A percentile compares a stretch with the other conserved stretches of the same genome.
These are phyloP conservation scores for Xylariaceae sp. DNA, from an alignment of 2,329 filamentous ascomycete species.

Conservation along the genomic window DNA sequence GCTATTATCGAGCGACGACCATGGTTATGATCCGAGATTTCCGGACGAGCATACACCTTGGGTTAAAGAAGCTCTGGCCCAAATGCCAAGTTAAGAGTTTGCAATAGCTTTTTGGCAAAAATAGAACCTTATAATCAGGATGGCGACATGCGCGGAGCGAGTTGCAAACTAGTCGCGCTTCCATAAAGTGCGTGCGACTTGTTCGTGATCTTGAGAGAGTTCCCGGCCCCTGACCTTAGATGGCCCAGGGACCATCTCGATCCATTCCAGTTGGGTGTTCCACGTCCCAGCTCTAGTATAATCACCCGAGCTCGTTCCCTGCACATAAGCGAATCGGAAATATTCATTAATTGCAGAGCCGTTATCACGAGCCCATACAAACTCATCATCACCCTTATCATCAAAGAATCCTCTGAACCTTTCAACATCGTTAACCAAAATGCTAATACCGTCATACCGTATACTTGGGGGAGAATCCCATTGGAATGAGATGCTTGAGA, in stretches of 20 bases:
- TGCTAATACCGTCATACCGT: constrained; percentile 75
- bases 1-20: no score
- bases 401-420: constrained; percentile 75
- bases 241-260: constrained; percentile 68
- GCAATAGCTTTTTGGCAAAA: background rate
- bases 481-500: constrained; percentile 70
- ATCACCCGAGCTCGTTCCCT: constrained; percentile 68
- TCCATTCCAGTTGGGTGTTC: constrained; percentile 70
- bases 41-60: no score
- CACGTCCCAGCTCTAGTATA: constrained; percentile 80
- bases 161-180: background rate
- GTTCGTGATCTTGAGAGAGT: constrained; percentile 24
- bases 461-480: constrained; percentile 57
- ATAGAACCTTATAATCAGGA: background rate
- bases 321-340: constrained; percentile 78
- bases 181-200: constrained; percentile 16
- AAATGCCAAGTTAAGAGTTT: no score
- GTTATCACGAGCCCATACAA: constrained; percentile 65
- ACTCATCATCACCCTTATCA: constrained; percentile 57
- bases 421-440: constrained; percentile 87
- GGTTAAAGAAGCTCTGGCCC: no score
- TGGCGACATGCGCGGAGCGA: background rate
- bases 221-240: constrained; percentile 50
- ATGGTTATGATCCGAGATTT: no score
- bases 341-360: constrained; percentile 64